Percentiles rank a stretch among this genome's conserved stretches.
phyloP scores from a whole-genome alignment of 2,329 filamentous ascomycete species.

The Phialocephala subalpina region DNA sequence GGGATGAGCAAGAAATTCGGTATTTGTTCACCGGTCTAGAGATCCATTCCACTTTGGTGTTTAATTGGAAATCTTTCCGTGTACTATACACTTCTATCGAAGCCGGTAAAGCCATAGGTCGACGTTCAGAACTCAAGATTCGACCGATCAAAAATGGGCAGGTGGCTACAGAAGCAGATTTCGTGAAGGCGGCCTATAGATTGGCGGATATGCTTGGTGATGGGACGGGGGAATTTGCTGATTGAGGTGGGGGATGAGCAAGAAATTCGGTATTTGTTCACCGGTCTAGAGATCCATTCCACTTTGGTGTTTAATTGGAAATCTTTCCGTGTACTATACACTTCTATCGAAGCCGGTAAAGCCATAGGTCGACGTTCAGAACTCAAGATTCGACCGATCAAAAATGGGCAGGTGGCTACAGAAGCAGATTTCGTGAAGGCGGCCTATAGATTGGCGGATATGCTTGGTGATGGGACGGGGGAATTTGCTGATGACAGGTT shows the following conservation, averaged over 20 bases:
- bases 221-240: not conserved
- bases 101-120: constrained; percentile 42
- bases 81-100: constrained; percentile 41
- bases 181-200: constrained; percentile 28
- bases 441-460: constrained; percentile 19
- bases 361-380: constrained; percentile 41
- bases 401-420: constrained; percentile 7
- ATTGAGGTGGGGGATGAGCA: constrained; percentile 20
- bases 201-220: constrained; percentile 3
- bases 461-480: not conserved
- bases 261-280: constrained; percentile 44
- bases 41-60: constrained; percentile 33
- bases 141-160: constrained; percentile 25
- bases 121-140: constrained; percentile 38
- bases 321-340: constrained; percentile 38
- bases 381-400: constrained; percentile 34
- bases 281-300: constrained; percentile 40
- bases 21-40: constrained; percentile 45
- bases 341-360: constrained; percentile 42
- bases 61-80: constrained; percentile 37
- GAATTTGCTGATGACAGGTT: not conserved
- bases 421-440: constrained; percentile 32
- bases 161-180: constrained; percentile 26
- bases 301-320: constrained; percentile 34
- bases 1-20: constrained; percentile 38